Evolutionary conservation across 169 alveolate species (phyloP), one percentile per base, ranked within the genome.

Genomic region (Plasmodium reichenowi): DNA sequence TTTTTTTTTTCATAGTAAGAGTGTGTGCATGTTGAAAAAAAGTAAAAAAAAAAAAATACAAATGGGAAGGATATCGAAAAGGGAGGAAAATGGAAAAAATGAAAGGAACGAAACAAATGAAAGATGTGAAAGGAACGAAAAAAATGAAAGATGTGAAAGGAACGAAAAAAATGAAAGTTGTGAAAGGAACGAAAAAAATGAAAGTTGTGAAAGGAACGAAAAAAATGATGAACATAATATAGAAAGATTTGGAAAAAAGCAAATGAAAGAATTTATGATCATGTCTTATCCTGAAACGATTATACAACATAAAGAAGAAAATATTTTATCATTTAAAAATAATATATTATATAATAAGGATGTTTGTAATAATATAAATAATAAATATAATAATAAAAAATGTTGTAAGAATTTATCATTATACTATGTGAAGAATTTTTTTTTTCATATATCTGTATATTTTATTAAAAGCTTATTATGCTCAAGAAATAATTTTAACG

Each of bases 401-500:
- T 29, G 4, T 29, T 29, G 0, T 12, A 52, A 52, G 62, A 3
- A 15, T n/a, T 12, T 5, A 52, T 12, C 24, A 52, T 15, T n/a
- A 0, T 52, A 15, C 8, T 15, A 15, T 52, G 62, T 52, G 62
- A 52, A n/a, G 8, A 5, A 2, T 52, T 52, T 52, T 52, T 3
- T 52, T n/a, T 52, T 52, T 1, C 6, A 29, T 29, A 29, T 29
- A 29, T 29, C 43, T 5, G 0, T 29, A 29, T 29, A 29, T 29
- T 29, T 29, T 29, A 29, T 29, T 29, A 13, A 24, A 24, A 20
- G 45, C 3, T 62, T 13, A 62, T 62, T 24, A 8, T 13, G 13
- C 1, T 29, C 43, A 29, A 48, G 58, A 4, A 54, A 24, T n/a
- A 64, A 52, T 45, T 64, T 76, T 29, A 50, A 74, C 3, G 89